phyloP scores from a whole-genome alignment of 108 stramenopile genomes.

The Discostella stelligeroides region DNA sequence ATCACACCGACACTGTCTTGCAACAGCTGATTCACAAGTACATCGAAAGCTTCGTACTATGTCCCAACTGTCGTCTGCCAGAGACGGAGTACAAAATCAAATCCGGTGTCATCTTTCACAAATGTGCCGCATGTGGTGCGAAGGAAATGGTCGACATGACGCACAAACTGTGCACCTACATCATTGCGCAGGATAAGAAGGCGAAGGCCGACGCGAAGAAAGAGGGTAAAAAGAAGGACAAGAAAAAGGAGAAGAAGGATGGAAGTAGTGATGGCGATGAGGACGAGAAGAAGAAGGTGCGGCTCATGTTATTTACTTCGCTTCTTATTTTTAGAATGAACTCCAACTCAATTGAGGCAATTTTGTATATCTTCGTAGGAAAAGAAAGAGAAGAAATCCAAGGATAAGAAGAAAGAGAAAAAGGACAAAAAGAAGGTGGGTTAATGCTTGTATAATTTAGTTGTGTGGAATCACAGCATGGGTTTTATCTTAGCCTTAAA shows the following conservation, averaged over 20 bases:
- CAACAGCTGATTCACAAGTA: constrained; percentile 92
- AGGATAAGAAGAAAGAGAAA: constrained; percentile 64
- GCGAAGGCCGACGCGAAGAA: constrained; percentile 76
- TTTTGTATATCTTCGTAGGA: constrained; percentile 32
- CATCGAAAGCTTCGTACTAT: constrained; percentile 96
- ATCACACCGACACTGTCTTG: constrained; percentile 87
- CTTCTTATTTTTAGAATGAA: neutral
- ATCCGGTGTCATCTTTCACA: constrained; percentile 88
- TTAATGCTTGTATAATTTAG: neutral
- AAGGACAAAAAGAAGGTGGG: constrained; percentile 43
- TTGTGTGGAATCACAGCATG: constrained; percentile 1
- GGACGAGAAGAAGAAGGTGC: constrained; percentile 77
- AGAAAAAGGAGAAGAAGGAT: constrained; percentile 48
- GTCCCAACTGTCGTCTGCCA: constrained; percentile 94
- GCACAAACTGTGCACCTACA: constrained; percentile 94
- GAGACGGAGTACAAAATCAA: constrained; percentile 99
- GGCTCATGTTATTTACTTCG: neutral
- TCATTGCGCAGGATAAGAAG: constrained; percentile 91
- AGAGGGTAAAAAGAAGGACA: constrained; percentile 59
- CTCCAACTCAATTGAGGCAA: neutral
- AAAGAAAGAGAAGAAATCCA: constrained; percentile 76
- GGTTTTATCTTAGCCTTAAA: neutral
- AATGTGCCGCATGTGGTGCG: constrained; percentile 96
- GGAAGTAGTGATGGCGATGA: constrained; percentile 49
- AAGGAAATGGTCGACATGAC: constrained; percentile 97